Base-by-base conservation (phyloP, 2,329 filamentous ascomycete species). In the Aspergillus sergii region DNA sequence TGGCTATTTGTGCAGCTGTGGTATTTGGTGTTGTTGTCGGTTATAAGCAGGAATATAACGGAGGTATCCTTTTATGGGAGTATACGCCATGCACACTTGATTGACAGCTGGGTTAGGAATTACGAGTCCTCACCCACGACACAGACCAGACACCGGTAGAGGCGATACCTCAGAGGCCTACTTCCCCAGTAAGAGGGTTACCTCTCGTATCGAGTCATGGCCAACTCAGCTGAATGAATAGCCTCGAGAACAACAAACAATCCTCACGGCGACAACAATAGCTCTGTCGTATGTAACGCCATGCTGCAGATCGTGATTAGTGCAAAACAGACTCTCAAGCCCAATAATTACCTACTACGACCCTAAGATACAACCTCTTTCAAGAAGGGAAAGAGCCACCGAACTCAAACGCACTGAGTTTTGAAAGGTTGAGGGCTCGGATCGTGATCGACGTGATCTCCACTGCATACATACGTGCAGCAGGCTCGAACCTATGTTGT, bases 391-490 rank as follows among this genome's bases (percentile, higher is more conserved):
- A 23, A 39, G 51, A 39, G 57, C 34, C 57, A 51, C 57, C 23
- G 12, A 43, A 48, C 16, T 34, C 46, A 59, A 28, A 59, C 26
- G 28, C 9, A 39, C 23, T 11, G 41, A 36, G 34, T 19, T n/a
- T 23, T 39, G 14, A 53, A 28, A 39, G 45, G 30, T 28, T 36
- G 45, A 50, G 41, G 41, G 46, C 36, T 57, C 55, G 12, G 36
- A 58, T 45, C 56, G 10, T 43, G 62, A 69, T 69, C 64, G 61
- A 62, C 64, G 21, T 63, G 66, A 64, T 66, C 58, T 68, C 63
- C 60, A 63, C 58, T 60, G 63, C 57, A 59, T 61, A 63, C 57
- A 59, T 56, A 60, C 58, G 61, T 62, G 59, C 64, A 32, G 59
- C 48, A 53, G 60, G 41, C 56, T 61, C 64, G 34, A 61, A 51